phyloP scores from a whole-genome alignment of 495 filamentous ascomycete species.

The Jackrogersella multiformis region DNA sequence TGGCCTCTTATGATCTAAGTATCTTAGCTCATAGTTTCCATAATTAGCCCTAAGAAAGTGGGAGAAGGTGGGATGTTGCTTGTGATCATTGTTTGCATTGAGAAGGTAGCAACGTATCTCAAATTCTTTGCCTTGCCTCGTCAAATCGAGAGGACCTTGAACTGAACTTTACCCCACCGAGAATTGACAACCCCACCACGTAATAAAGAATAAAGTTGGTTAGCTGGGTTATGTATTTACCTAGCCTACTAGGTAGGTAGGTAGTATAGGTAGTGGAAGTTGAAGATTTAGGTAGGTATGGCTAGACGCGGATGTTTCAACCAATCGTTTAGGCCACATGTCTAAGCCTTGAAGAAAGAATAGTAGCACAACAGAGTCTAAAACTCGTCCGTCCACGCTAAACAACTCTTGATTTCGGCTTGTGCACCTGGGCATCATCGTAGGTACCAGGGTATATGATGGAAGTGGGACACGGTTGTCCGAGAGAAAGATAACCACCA shows the following conservation, averaged over 20 bases:
- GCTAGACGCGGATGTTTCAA: conserved; percentile 16
- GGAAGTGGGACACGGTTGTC: conserved; percentile 5
- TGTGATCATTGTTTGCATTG: conserved; percentile 9
- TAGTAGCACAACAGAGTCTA: conserved; percentile 20
- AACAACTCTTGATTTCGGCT: conserved; percentile 5
- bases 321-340: conserved; percentile 49
- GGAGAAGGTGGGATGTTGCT: background rate
- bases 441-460: background rate
- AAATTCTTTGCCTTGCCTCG: conserved; percentile 8
- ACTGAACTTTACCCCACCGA: conserved; percentile 27
- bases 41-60: too few relatives aligned
- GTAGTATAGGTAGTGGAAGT: too few relatives aligned
- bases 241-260: too few relatives aligned
- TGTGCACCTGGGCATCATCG: too few relatives aligned
- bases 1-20: too few relatives aligned
- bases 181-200: conserved; percentile 23
- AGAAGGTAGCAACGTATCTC: conserved; percentile 26
- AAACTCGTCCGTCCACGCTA: conserved; percentile 14
- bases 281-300: too few relatives aligned
- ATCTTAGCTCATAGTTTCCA: too few relatives aligned
- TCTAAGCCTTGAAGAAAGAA: conserved; percentile 13
- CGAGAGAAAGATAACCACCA: background rate
- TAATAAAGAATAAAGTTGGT: conserved; percentile 14
- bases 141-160: conserved; percentile 24
- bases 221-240: too few relatives aligned